Evolutionary conservation across 2,329 filamentous ascomycete species (phyloP).

Genomic region (Didymella sp.): DNA sequence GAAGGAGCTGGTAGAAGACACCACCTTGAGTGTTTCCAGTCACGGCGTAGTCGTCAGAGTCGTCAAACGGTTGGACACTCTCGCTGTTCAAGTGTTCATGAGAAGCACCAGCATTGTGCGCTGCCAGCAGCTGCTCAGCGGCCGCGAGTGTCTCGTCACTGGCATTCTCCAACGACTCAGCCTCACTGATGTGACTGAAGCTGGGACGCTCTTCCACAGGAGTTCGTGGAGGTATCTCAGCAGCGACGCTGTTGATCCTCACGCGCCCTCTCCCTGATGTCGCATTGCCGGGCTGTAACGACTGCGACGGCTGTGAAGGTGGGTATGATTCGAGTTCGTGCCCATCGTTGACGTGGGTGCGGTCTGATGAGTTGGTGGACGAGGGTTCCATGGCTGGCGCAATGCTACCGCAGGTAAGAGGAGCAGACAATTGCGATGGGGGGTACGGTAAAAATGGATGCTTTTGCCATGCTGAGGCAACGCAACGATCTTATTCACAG

Average conservation of each 20-base stretch:
- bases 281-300: slow-evolving; percentile 21
- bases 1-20: slow-evolving; percentile 43
- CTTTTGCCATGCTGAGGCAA: not conserved
- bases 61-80: slow-evolving; percentile 14
- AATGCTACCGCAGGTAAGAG: slow-evolving; percentile 12
- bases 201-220: slow-evolving; percentile 10
- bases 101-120: slow-evolving; percentile 23
- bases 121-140: slow-evolving; percentile 32
- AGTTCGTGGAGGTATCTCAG: slow-evolving; percentile 26
- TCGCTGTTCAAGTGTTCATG: slow-evolving; percentile 10
- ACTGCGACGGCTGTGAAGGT: slow-evolving; percentile 16
- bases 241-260: slow-evolving; percentile 40
- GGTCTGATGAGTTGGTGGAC: slow-evolving; percentile 23
- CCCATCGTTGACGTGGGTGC: slow-evolving; percentile 19
- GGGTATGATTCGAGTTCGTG: slow-evolving; percentile 8
- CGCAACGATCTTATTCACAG: slow-evolving; percentile 3
- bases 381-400: slow-evolving; percentile 27
- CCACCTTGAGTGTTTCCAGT: slow-evolving; percentile 40
- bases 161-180: slow-evolving; percentile 19
- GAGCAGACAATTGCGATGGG: not conserved
- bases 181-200: slow-evolving; percentile 25
- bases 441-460: not conserved
- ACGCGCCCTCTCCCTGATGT: slow-evolving; percentile 27
- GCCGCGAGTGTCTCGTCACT: slow-evolving; percentile 28
- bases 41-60: slow-evolving; percentile 33